Conservation (phyloP, 2,329 filamentous ascomycete species). For the Colletotrichum shisoi region DNA sequence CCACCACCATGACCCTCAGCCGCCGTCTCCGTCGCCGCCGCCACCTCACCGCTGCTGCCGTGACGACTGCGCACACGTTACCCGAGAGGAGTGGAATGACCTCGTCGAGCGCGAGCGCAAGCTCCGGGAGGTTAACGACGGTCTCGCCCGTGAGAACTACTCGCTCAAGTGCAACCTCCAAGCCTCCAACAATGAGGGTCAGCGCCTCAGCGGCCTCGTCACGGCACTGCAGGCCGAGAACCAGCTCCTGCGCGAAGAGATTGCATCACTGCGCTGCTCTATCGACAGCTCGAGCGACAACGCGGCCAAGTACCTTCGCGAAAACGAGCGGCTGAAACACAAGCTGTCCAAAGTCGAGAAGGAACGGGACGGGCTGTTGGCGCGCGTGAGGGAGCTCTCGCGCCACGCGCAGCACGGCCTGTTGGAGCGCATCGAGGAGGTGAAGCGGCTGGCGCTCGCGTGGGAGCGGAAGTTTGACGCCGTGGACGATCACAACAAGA, state of each 20-base stretch:
- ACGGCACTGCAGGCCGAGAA: slow-evolving; percentile 52
- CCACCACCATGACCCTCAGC: slow-evolving; percentile 41
- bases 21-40: slow-evolving; percentile 44
- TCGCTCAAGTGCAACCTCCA: slow-evolving; percentile 50
- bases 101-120: slow-evolving; percentile 50
- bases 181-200: slow-evolving; percentile 48
- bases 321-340: slow-evolving; percentile 48
- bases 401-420: slow-evolving; percentile 47
- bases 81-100: slow-evolving; percentile 50
- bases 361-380: slow-evolving; percentile 50
- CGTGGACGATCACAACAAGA: slow-evolving; percentile 39
- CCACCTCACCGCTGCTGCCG: slow-evolving; percentile 41
- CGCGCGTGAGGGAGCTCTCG: slow-evolving; percentile 48
- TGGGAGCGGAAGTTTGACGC: slow-evolving; percentile 46
- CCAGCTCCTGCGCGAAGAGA: slow-evolving; percentile 50
- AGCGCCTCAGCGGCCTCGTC: slow-evolving; percentile 48
- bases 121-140: slow-evolving; percentile 49
- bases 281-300: slow-evolving; percentile 48
- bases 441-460: slow-evolving; percentile 48
- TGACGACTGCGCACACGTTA: slow-evolving; percentile 50
- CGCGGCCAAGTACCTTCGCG: slow-evolving; percentile 45
- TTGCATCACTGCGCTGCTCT: slow-evolving; percentile 51
- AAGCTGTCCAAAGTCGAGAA: slow-evolving; percentile 49
- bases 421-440: slow-evolving; percentile 45
- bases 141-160: slow-evolving; percentile 46